Evolutionary conservation across 768 basidiomycete species (phyloP).

Genomic region (button mushroom (Agaricus bisporus)): DNA sequence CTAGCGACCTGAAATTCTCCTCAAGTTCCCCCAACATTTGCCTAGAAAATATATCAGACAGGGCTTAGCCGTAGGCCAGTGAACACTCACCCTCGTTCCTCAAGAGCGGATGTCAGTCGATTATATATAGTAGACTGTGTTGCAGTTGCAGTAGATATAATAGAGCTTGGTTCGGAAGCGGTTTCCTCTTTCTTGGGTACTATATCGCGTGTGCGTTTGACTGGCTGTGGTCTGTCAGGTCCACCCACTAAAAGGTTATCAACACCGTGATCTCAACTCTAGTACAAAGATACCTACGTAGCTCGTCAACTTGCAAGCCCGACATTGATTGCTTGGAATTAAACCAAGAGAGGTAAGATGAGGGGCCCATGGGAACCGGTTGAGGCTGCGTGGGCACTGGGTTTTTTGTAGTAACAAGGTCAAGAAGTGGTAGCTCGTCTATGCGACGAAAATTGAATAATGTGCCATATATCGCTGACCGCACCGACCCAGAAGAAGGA

Average conservation of each 20-base stretch:
- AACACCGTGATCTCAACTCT: neutral
- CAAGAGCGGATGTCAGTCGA: slow-evolving; percentile 45
- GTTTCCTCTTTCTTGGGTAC: slow-evolving; percentile 5
- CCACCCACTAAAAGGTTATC: slow-evolving; percentile 49
- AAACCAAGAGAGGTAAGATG: slow-evolving; percentile 54
- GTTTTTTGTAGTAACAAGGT: slow-evolving; percentile 37
- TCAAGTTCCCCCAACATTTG: slow-evolving; percentile 58
- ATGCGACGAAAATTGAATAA: slow-evolving; percentile 52
- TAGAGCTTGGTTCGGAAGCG: slow-evolving; percentile 14
- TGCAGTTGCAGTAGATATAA: slow-evolving; percentile 28
- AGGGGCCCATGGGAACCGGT: slow-evolving; percentile 53
- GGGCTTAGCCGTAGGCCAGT: neutral
- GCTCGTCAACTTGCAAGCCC: slow-evolving; percentile 53
- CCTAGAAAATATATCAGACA: slow-evolving; percentile 15
- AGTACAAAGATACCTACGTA: slow-evolving; percentile 35
- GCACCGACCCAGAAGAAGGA: slow-evolving; percentile 27
- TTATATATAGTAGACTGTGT: slow-evolving; percentile 37
- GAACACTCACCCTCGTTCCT: slow-evolving; percentile 53
- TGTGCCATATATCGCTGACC: slow-evolving; percentile 44
- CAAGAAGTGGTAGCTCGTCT: slow-evolving; percentile 45
- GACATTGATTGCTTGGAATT: slow-evolving; percentile 42
- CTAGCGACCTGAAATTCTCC: slow-evolving; percentile 57
- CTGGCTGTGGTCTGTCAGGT: slow-evolving; percentile 50
- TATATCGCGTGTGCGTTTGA: slow-evolving; percentile 15
- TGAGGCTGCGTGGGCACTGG: slow-evolving; percentile 51